Evolutionary conservation across 2,329 filamentous ascomycete species (phyloP).

Genomic region (Gyromitra esculenta): DNA sequence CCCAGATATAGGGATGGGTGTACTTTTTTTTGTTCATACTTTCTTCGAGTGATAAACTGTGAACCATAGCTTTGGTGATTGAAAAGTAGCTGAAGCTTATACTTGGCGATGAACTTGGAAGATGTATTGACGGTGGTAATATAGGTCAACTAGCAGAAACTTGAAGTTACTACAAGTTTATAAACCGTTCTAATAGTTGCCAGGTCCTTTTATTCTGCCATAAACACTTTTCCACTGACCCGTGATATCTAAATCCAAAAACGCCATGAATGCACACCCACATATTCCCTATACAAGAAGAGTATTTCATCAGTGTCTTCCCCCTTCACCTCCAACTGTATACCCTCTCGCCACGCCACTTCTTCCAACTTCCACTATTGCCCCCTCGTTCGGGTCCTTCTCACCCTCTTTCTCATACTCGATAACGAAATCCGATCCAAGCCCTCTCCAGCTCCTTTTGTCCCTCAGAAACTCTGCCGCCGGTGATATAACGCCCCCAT

Average conservation of each 20-base stretch:
- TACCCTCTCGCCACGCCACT: conserved; percentile 91
- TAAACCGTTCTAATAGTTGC: neutral
- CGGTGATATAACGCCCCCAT: conserved; percentile 88
- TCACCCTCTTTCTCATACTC: conserved; percentile 69
- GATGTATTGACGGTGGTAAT: neutral
- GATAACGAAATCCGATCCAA: conserved; percentile 82
- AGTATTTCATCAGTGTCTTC: conserved; percentile 32
- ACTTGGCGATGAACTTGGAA: neutral
- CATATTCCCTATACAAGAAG: conserved; percentile 5
- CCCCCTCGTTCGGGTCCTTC: conserved; percentile 66
- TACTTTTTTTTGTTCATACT: no score
- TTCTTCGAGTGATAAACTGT: neutral
- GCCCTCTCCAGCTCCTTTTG: conserved; percentile 86
- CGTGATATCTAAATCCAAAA: neutral
- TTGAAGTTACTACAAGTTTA: neutral
- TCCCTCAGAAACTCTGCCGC: conserved; percentile 87
- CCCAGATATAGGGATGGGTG: no score
- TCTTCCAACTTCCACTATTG: conserved; percentile 82
- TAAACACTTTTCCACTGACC: neutral
- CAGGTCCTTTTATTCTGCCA: neutral
- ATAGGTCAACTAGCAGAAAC: neutral
- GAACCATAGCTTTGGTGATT: neutral
- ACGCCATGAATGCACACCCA: neutral
- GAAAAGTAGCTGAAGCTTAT: neutral
- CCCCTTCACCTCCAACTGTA: conserved; percentile 64